A percentile compares a stretch with the other conserved stretches of the same genome.
These are phyloP conservation scores for Boletus rubropictus DNA, from an alignment of 768 basidiomycete genomes.

Conservation along the genomic window DNA sequence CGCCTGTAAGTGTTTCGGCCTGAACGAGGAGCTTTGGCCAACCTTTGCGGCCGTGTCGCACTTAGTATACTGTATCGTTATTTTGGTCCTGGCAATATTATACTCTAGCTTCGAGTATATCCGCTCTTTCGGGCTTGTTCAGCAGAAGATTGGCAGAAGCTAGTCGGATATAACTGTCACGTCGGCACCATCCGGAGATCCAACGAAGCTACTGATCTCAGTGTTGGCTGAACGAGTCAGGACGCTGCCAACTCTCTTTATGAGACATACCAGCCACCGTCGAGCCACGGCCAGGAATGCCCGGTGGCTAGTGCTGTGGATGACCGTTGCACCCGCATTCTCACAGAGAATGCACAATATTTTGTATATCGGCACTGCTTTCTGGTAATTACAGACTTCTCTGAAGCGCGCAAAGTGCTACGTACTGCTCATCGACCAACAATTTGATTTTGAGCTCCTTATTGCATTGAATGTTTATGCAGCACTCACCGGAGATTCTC, in stretches of 20 bases:
- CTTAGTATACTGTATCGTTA: constrained; percentile 1
- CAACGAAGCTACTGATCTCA: neutral
- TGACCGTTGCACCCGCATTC: no score
- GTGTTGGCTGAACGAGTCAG: neutral
- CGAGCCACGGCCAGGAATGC: neutral
- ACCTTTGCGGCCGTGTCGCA: neutral
- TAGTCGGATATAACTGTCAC: neutral
- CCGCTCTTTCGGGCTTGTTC: neutral
- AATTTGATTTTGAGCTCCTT: neutral
- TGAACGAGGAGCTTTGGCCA: neutral
- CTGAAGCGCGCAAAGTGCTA: neutral
- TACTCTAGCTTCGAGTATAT: constrained; percentile 5
- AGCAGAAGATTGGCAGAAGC: neutral
- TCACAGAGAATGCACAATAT: neutral
- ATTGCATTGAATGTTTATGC: neutral
- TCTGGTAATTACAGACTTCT: neutral
- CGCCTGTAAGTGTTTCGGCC: neutral
- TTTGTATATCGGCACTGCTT: neutral
- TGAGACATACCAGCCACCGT: neutral
- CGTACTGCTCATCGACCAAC: neutral
- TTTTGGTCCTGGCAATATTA: neutral
- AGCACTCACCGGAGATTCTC: neutral
- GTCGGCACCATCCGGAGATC: neutral
- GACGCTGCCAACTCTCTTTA: neutral
- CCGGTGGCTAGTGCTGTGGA: neutral